Conservation (phyloP, 2,329 filamentous ascomycete species). For the Colletotrichum brevisporum region DNA sequence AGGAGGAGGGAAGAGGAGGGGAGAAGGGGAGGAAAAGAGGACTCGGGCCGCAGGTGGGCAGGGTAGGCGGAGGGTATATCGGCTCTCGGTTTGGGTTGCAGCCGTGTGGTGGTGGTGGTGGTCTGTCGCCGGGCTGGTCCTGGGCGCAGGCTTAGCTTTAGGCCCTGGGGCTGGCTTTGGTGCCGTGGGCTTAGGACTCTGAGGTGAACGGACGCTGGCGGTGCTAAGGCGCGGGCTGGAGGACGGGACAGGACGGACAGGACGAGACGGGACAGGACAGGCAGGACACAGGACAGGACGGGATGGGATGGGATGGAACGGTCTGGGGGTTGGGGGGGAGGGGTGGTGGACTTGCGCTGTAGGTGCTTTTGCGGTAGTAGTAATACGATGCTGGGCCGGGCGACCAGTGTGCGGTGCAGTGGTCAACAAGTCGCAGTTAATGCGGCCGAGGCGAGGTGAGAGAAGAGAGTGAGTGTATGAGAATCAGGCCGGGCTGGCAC, state of each 20-base stretch:
- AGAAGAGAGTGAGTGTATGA: too few species aligned
- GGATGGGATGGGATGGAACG: constrained; percentile 15
- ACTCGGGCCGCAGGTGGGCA: constrained; percentile 38
- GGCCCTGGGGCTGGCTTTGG: constrained; percentile 8
- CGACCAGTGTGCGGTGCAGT: too few species aligned
- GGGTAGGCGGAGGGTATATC: constrained; percentile 39
- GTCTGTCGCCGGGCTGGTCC: constrained; percentile 20
- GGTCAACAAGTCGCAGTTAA: too few species aligned
- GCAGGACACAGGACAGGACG: constrained; percentile 15
- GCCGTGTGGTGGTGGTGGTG: constrained; percentile 26
- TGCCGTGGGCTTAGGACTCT: constrained; percentile 17
- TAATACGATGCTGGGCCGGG: background rate
- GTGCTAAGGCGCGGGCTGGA: constrained; percentile 2
- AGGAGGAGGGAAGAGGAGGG: constrained; percentile 34
- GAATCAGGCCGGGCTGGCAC: too few species aligned
- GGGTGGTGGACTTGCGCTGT: background rate
- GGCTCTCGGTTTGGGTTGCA: constrained; percentile 35
- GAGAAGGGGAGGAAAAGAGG: constrained; percentile 37
- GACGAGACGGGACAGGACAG: background rate
- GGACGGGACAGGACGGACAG: constrained; percentile 6
- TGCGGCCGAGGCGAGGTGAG: too few species aligned
- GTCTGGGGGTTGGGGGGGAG: constrained; percentile 8
- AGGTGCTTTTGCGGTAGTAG: background rate
- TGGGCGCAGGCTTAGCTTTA: constrained; percentile 25
- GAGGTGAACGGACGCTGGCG: constrained; percentile 1